Evolutionary conservation across 257 asterid genomes (phyloP), one percentile per base, ranked within the genome.

Genomic region (Ballota nigra): DNA sequence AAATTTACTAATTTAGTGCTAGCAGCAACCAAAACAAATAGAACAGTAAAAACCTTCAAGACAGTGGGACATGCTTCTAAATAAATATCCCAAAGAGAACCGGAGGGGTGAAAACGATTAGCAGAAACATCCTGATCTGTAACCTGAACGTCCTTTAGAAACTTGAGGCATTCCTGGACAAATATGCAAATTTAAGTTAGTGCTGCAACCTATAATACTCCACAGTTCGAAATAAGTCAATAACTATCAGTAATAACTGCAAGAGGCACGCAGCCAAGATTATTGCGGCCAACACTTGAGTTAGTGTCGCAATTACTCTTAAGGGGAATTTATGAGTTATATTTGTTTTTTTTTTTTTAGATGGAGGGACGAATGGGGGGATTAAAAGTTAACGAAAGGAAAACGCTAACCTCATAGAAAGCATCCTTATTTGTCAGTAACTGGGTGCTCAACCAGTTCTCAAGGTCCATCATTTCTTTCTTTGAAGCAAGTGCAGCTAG

Each of bases 401-500:
- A 65, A 68, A 24, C 23, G 22, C 41, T 53, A 72, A 88, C 99
- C 99, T 88, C 94, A 56, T 73, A 89, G 85, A 95, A 92, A 61
- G 79, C 82, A 81, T 89, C 96, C 79, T 83, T 89, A 71, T 75
- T 81, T 56, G 86, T 73, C 45, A 66, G 75, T 66, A 95, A 79
- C 71, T 83, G 87, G 69, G 81, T 69, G 79, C 63, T 80, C 86
- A 95, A 77, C 98, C 98, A 95, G 74, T 79, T 84, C 81, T 95
- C 99, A 73, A 92, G 85, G 83, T 95, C 98, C 79, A 90, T 38
- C 51, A 85, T 75, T 57, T 87, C 97, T 83, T 85, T 92, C 77
- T 77, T 86, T 52, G 91, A 92, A 82, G 98, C 94, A 88, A 92
- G 76, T 24, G 86, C 92, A 88, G 90, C 96, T 70, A 95, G 84